Evolutionary conservation across 2,329 filamentous ascomycete genomes (phyloP).

Genomic region (Apiospora pterosperma): DNA sequence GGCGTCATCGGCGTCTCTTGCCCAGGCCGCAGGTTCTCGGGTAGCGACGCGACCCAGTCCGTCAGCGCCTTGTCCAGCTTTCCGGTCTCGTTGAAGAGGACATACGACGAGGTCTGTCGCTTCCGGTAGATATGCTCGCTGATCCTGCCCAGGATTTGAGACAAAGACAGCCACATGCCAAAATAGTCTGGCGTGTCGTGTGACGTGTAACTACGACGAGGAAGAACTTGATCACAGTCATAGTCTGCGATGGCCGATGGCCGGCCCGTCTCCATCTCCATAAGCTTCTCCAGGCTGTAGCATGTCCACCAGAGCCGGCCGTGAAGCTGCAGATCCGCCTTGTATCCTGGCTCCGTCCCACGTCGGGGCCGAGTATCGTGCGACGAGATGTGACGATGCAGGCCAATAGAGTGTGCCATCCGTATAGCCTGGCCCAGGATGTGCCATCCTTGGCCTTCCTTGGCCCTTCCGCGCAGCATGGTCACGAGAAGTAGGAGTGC

Average conservation of each 20-base stretch:
- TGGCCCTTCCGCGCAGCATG: constrained; percentile 13
- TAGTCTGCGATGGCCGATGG: constrained; percentile 14
- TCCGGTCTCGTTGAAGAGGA: constrained; percentile 7
- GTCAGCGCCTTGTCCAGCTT: constrained; percentile 13
- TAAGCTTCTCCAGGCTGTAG: constrained; percentile 18
- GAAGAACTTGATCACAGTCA: not conserved
- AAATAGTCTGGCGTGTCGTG: constrained; percentile 9
- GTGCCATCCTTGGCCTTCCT: constrained; percentile 24
- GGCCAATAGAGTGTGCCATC: constrained; percentile 21
- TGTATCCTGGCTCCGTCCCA: not conserved
- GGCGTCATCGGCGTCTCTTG: not conserved
- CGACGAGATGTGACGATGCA: constrained; percentile 12
- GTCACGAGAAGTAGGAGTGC: constrained; percentile 16
- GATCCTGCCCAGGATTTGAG: constrained; percentile 13
- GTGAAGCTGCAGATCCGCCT: constrained; percentile 4
- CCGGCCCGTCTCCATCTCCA: constrained; percentile 20
- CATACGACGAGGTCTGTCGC: constrained; percentile 4
- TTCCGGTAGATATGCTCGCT: constrained; percentile 13
- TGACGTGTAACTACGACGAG: not conserved
- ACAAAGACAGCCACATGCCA: constrained; percentile 12
- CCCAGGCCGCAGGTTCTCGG: constrained; percentile 5
- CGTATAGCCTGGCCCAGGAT: constrained; percentile 20
- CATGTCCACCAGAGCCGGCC: constrained; percentile 16
- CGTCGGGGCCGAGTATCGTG: not conserved
- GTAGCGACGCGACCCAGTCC: constrained; percentile 13